Conservation (phyloP, 208 protist genomes). For the Kentomonas sorsogonicus region DNA sequence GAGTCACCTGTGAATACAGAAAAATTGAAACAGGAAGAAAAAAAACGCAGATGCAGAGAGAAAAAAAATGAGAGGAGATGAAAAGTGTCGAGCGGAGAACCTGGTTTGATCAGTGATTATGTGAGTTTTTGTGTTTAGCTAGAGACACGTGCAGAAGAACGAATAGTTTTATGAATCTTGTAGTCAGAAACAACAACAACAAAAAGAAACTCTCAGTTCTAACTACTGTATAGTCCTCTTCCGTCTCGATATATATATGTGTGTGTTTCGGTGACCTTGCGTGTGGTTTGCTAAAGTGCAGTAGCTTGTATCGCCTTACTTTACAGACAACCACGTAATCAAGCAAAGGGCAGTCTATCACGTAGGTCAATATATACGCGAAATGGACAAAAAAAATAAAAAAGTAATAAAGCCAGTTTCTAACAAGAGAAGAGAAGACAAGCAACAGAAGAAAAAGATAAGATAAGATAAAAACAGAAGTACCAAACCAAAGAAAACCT, state of each 20-base stretch:
- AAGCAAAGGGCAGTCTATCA: too few species aligned
- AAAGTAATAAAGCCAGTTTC: not conserved
- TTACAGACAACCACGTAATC: too few species aligned
- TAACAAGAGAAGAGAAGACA: constrained; percentile 6
- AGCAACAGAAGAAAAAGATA: not conserved
- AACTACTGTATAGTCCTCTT: too few species aligned
- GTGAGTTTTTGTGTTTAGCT: not conserved
- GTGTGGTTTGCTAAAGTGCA: too few species aligned
- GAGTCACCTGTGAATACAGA: not conserved
- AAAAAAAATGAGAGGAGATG: constrained; percentile 2
- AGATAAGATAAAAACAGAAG: not conserved
- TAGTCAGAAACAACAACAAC: too few species aligned
- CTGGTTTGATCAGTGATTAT: not conserved
- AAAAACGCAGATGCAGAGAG: not conserved
- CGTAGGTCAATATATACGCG: too few species aligned
- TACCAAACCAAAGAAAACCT: not conserved
- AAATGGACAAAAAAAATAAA: constrained; percentile 5
- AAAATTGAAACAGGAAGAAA: constrained; percentile 7
- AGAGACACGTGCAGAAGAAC: too few species aligned
- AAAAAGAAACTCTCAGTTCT: too few species aligned
- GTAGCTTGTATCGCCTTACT: too few species aligned
- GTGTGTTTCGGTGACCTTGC: too few species aligned
- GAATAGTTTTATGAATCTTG: too few species aligned
- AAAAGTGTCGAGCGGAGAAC: constrained; percentile 1
- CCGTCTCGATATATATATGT: too few species aligned